Conservation (phyloP, 441 rosid genomes). For the Bruguiera hainesii region DNA sequence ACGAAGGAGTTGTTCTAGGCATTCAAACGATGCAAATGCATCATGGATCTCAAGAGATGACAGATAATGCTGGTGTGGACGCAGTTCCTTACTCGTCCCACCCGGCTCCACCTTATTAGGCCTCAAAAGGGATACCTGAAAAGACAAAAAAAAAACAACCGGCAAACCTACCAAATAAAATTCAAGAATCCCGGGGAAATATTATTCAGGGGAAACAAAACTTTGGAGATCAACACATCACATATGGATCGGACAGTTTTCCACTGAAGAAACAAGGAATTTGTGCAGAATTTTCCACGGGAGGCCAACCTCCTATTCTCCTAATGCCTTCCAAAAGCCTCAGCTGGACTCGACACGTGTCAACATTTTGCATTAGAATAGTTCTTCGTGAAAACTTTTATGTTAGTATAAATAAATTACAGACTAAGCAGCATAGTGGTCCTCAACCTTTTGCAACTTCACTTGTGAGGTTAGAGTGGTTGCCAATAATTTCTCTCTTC, state of each 20-base stretch:
- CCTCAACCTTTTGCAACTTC: slow-evolving; percentile 6
- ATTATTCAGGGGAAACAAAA: neutral
- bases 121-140: neutral
- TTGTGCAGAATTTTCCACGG: slow-evolving; percentile 27
- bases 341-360: slow-evolving; percentile 38
- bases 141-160: neutral
- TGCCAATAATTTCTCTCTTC: slow-evolving; percentile 4
- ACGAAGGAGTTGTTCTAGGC: too few species aligned
- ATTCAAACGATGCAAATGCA: too few species aligned
- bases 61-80: slow-evolving; percentile 11
- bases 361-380: neutral
- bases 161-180: slow-evolving; percentile 21
- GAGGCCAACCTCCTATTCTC: slow-evolving; percentile 14
- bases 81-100: slow-evolving; percentile 10
- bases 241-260: neutral
- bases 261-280: slow-evolving; percentile 14
- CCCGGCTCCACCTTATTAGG: slow-evolving; percentile 8
- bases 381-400: slow-evolving; percentile 1
- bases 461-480: neutral
- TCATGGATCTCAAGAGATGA: slow-evolving; percentile 20
- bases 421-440: slow-evolving; percentile 9
- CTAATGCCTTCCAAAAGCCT: neutral
- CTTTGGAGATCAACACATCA: neutral
- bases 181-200: neutral
- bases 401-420: slow-evolving; percentile 28